Evolutionary conservation across 2,329 filamentous ascomycete species (phyloP).

Genomic region (Cercospora nicotianae): DNA sequence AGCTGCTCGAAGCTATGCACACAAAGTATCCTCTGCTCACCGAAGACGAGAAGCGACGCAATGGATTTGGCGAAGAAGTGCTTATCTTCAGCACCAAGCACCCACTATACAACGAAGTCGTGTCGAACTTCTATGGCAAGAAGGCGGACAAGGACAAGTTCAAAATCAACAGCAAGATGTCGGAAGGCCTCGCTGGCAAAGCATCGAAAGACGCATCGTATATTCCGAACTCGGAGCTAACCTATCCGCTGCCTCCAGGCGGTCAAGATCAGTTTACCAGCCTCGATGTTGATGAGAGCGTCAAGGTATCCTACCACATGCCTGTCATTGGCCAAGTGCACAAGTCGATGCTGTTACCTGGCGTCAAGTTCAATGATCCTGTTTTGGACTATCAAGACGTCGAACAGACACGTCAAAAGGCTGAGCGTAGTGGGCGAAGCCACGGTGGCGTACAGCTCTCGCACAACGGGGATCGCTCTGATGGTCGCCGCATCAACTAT

Average conservation of each 20-base stretch:
- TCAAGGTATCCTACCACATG: constrained; percentile 86
- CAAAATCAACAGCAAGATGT: constrained; percentile 71
- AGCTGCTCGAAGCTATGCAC: constrained; percentile 77
- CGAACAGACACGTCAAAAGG: constrained; percentile 67
- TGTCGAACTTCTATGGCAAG: constrained; percentile 87
- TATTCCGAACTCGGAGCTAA: constrained; percentile 72
- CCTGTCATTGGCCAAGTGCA: constrained; percentile 71
- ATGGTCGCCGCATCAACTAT: constrained; percentile 57
- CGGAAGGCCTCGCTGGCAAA: constrained; percentile 74
- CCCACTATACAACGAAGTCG: constrained; percentile 81
- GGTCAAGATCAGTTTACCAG: constrained; percentile 62
- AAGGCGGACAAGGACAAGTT: constrained; percentile 67
- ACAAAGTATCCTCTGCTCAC: constrained; percentile 79
- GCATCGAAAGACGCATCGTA: constrained; percentile 81
- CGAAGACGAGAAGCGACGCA: constrained; percentile 74
- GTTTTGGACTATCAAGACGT: constrained; percentile 75
- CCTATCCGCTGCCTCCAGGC: constrained; percentile 43
- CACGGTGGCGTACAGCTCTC: constrained; percentile 67
- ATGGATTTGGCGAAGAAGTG: constrained; percentile 75
- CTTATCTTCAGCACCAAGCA: constrained; percentile 82
- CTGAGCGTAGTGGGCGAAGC: constrained; percentile 65
- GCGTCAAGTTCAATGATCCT: constrained; percentile 70
- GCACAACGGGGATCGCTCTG: constrained; percentile 46
- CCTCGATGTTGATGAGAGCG: constrained; percentile 80
- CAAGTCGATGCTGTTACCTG: constrained; percentile 91